Evolutionary conservation across 192 early-diverging fungal species (phyloP), one percentile per base, ranked within the genome.

Genomic region (Dimargaris verticillata): DNA sequence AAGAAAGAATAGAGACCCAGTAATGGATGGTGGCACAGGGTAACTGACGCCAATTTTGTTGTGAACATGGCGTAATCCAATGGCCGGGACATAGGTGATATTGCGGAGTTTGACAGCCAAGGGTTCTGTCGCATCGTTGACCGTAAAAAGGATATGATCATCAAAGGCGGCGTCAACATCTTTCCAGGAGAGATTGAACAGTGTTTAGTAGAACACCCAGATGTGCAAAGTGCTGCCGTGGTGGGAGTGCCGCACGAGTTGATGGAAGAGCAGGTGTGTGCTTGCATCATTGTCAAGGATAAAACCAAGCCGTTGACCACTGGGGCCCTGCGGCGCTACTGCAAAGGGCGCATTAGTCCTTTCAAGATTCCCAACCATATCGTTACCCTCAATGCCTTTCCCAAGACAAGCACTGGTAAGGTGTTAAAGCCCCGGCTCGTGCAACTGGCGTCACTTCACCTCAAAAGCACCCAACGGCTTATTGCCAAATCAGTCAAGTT

Each of bases 91-190:
- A n/a, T n/a, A n/a, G 69, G 69, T 24, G 69, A 70, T 44, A 44
- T 70, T 41, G 68, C 61, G 15, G n/a, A 25, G 24, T 18, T 69
- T 13, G 61, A 66, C 28, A 46, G 62, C 13, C 61, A 63, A 3
- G 69, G 69, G 26, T 64, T 26, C 43, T 24, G 66, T 14, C 55
- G 57, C 41, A 61, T 70, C 26, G 18, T 26, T 13, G 61, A 49
- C 13, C 61, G 61, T 45, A 50, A 15, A 15, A 62, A 62, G 44
- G 61, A 62, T 22, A 52, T 62, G 61, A 46, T 62, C 18, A 60
- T 64, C 14, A 15, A 24, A 0, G 62, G 62, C 10, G 62, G 62
- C 1, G 49, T 33, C 24, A 55, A 62, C 18, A 28, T 62, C 17
- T 14, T 52, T 15, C 41, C 43, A 1, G 49, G 18, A 12, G 46